A percentile compares a stretch with the other conserved stretches of the same genome.
Evolutionary conservation across 1,139 yeast genomes (phyloP).

Genomic region (Wickerhamomyces sp.): DNA sequence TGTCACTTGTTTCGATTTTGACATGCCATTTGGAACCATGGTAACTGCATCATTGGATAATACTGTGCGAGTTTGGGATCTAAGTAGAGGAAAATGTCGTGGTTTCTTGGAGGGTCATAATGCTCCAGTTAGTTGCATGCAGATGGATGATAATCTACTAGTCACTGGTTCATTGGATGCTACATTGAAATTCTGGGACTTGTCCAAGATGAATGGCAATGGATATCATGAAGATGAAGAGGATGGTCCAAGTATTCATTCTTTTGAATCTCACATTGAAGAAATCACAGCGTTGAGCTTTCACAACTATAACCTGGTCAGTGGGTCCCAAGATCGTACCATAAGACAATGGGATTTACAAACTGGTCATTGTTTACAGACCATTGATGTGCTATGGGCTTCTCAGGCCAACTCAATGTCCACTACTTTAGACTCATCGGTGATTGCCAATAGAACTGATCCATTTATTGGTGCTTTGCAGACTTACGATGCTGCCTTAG

Average conservation of each 20-base stretch:
- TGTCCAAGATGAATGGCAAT: constrained; percentile 20
- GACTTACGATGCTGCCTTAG: constrained; percentile 65
- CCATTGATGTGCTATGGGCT: constrained; percentile 56
- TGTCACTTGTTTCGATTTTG: constrained; percentile 56
- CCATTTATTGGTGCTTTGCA: constrained; percentile 57
- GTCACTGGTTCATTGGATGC: constrained; percentile 66
- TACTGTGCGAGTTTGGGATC: constrained; percentile 83
- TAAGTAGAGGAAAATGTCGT: constrained; percentile 44
- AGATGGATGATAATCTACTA: constrained; percentile 46
- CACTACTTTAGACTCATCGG: constrained; percentile 11
- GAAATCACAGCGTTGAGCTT: constrained; percentile 59
- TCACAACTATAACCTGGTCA: constrained; percentile 49
- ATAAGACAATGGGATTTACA: constrained; percentile 86
- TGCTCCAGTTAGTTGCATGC: constrained; percentile 54
- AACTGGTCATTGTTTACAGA: constrained; percentile 54
- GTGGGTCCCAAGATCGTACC: constrained; percentile 90
- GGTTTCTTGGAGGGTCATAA: constrained; percentile 49
- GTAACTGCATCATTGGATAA: constrained; percentile 81
- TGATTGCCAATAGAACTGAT: constrained; percentile 11
- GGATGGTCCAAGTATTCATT: constrained; percentile 34
- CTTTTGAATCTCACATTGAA: constrained; percentile 59
- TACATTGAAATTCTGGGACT: constrained; percentile 57
- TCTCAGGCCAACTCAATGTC: constrained; percentile 24
- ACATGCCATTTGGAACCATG: constrained; percentile 63
- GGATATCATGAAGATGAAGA: constrained; percentile 21